Base-by-base conservation (phyloP, 1,139 yeast genomes). In the Suhomyces yuchorum region DNA sequence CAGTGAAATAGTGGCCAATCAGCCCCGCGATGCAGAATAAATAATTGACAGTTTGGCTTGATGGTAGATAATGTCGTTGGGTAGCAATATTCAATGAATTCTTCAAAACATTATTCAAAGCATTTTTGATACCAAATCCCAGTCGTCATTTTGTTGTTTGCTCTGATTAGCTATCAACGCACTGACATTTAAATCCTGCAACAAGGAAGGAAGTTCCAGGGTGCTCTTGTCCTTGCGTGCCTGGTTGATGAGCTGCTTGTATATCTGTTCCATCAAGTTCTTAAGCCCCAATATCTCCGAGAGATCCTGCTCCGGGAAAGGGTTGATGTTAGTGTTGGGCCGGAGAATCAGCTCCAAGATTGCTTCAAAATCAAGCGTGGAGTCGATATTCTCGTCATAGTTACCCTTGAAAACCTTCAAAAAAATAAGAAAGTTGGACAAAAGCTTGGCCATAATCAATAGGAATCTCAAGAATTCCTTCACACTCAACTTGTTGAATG, bases 81-180 rank as follows among this genome's bases (percentile, higher is more conserved):
- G n/a, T n/a, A n/a, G n/a, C n/a, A n/a, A n/a, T n/a, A n/a, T n/a
- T n/a, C n/a, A n/a, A n/a, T n/a, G n/a, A n/a, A n/a, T n/a, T n/a
- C n/a, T n/a, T n/a, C n/a, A n/a, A n/a, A n/a, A n/a, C n/a, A n/a
- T n/a, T n/a, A n/a, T 20, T 28, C 20, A 43, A 19, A 36, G 37
- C 23, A 41, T 43, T 40, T 67, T 66, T 48, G 78, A 72, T 3
- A 75, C 72, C 24, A 73, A 61, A 52, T 73, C 78, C 80, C 80
- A 75, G 34, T 73, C 78, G 20, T 70, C 74, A 28, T 68, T 52
- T 46, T 66, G 69, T 9, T 61, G 56, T 48, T 62, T 67, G 1
- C 71, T 61, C 51, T 70, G 71, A 44, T 62, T 61, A 14, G 57
- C 56, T 14, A 63, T 56, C 42, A 65, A 53, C 18, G 60, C 62